Evolutionary conservation across 2,329 filamentous ascomycete species (phyloP).

Genomic region (Neofusicoccum sp.): DNA sequence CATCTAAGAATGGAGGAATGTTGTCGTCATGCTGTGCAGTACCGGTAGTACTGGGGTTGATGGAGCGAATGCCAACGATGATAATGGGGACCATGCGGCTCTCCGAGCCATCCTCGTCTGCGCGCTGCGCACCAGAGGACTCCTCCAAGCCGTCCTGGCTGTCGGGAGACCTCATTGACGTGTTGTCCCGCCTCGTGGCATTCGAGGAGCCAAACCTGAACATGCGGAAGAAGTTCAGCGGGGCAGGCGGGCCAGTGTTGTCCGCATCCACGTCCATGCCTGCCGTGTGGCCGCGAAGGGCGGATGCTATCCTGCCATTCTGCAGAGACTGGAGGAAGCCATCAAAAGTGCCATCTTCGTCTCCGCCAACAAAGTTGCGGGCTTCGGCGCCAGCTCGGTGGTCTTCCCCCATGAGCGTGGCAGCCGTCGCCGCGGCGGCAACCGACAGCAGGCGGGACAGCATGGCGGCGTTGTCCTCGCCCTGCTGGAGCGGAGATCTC

Average conservation of each 20-base stretch:
- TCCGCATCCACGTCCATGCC: slow-evolving; percentile 40
- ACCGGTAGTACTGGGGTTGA: slow-evolving; percentile 51
- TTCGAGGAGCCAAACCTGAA: slow-evolving; percentile 62
- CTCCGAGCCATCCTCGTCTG: slow-evolving; percentile 44
- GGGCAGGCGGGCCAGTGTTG: slow-evolving; percentile 46
- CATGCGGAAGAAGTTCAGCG: slow-evolving; percentile 67
- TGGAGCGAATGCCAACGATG: slow-evolving; percentile 67
- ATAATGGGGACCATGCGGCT: slow-evolving; percentile 66
- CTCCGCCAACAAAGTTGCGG: slow-evolving; percentile 53
- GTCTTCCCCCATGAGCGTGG: slow-evolving; percentile 62
- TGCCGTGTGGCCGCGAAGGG: slow-evolving; percentile 48
- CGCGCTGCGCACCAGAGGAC: slow-evolving; percentile 21
- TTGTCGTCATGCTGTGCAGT: slow-evolving; percentile 42
- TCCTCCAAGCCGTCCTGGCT: slow-evolving; percentile 27
- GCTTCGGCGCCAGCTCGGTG: slow-evolving; percentile 56
- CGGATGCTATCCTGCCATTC: slow-evolving; percentile 58
- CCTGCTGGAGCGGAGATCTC: slow-evolving; percentile 52
- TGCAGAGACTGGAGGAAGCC: slow-evolving; percentile 63
- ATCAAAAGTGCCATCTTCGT: slow-evolving; percentile 61
- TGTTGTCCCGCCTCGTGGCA: slow-evolving; percentile 14
- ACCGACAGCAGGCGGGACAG: slow-evolving; percentile 62
- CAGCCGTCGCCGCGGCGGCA: slow-evolving; percentile 63
- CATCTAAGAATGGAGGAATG: slow-evolving; percentile 51
- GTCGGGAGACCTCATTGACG: slow-evolving; percentile 19
- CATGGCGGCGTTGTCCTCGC: slow-evolving; percentile 62